Evolutionary conservation across 2,329 filamentous ascomycete species (phyloP).

Genomic region (Trichoderma asperellum): DNA sequence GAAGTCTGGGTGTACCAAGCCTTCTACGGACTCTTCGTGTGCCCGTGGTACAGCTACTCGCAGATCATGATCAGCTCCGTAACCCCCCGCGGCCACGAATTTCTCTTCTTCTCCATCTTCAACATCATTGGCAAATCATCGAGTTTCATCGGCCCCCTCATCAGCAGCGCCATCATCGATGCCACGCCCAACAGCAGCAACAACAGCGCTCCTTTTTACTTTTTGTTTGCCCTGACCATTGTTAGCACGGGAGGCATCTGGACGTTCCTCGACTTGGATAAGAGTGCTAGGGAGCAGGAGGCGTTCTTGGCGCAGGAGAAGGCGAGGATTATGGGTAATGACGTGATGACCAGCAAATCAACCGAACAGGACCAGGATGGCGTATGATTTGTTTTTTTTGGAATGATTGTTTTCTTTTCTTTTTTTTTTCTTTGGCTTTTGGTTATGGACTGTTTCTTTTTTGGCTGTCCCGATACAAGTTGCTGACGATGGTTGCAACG

Average conservation of each 20-base stretch:
- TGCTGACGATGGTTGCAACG: constrained; percentile 18
- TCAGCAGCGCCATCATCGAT: constrained; percentile 72
- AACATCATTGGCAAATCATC: constrained; percentile 71
- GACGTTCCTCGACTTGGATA: constrained; percentile 62
- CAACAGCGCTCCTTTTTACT: constrained; percentile 67
- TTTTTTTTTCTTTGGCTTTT: not conserved
- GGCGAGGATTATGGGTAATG: constrained; percentile 20
- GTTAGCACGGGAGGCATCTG: constrained; percentile 58
- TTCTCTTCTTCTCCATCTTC: constrained; percentile 71
- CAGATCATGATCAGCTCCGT: constrained; percentile 74
- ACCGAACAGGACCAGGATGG: constrained; percentile 1
- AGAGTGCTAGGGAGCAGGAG: constrained; percentile 63
- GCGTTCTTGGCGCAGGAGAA: constrained; percentile 51
- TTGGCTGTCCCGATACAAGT: constrained; percentile 10
- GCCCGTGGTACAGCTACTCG: constrained; percentile 71
- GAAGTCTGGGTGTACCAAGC: constrained; percentile 52
- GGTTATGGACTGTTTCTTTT: not conserved
- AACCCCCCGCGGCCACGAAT: constrained; percentile 69
- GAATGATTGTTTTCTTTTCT: not conserved
- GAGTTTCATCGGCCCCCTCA: constrained; percentile 69
- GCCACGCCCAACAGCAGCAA: constrained; percentile 56
- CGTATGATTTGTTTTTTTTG: not conserved
- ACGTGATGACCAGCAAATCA: constrained; percentile 12
- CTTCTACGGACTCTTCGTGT: constrained; percentile 69
- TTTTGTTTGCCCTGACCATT: constrained; percentile 62